Evolutionary conservation across 129 eudicot genomes (phyloP), one percentile per base, ranked within the genome.

Genomic region (Pulicaria dysenterica): DNA sequence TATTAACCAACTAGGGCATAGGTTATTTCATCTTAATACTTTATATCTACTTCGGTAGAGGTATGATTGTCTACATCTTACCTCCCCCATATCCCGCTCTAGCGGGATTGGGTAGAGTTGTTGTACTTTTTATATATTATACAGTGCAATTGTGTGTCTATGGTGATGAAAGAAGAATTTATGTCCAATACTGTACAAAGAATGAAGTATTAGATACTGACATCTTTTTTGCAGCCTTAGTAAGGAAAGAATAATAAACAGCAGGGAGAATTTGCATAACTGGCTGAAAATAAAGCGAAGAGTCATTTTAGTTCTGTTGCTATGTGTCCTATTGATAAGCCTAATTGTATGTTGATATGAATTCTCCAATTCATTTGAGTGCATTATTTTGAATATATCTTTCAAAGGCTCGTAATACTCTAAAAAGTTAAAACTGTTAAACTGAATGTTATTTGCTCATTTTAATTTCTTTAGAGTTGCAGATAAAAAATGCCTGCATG

Each of bases 231-330:
- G 76, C 80, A 61, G 76, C 80, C 63, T 64, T 56, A 61, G 36
- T 66, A 74, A 68, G 76, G 42, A 80, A 41, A 80, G 80, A 70
- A 80, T 60, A 76, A 47, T 72, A 64, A 49, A 57, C 73, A 61
- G 48, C 40, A 41, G 61, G 54, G 44, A 74, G 71, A 64, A 41
- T 75, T 53, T 54, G 77, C 73, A 80, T 70, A 74, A 62, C 9
- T 69, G 80, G 77, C 84, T 80, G 69, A 58, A 69, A 63, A 74
- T 68, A 38, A 45, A 69, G 42, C 69, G 67, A 80, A 80, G 84
- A 46, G 80, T 48, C 84, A 45, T 58, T 69, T 80, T 13, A 46
- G n/a, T 19, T 65, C 44, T 13, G 5, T 78, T 56, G 51, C 40
- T 62, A 51, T 8, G 73, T 65, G 47, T 42, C 73, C 44, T 36